These are phyloP conservation scores for Massarina eburnea DNA, from an alignment of 2,329 filamentous ascomycete genomes.

Conservation along the genomic window DNA sequence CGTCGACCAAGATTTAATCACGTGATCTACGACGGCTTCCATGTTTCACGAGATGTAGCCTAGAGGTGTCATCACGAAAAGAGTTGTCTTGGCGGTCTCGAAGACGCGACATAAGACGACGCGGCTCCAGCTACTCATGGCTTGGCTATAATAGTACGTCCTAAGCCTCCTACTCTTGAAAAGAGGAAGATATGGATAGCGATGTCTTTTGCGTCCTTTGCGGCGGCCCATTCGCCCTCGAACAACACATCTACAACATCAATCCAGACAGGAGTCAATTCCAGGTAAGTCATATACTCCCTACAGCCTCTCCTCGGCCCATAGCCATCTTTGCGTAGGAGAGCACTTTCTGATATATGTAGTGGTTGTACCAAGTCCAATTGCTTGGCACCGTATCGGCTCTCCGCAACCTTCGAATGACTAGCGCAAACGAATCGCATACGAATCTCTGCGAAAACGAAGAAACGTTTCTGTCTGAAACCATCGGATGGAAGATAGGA, in stretches of 20 bases:
- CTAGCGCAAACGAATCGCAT: constrained; percentile 8
- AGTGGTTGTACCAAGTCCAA: constrained; percentile 30
- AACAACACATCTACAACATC: constrained; percentile 22
- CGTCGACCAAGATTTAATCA: too few species aligned
- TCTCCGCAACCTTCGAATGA: constrained; percentile 13
- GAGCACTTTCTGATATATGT: constrained; percentile 1
- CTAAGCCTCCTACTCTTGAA: too few species aligned
- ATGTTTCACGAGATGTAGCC: too few species aligned
- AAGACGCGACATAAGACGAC: too few species aligned
- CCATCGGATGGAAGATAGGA: constrained; percentile 12
- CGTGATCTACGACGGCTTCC: too few species aligned
- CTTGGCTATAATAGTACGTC: too few species aligned
- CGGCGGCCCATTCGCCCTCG: constrained; percentile 27
- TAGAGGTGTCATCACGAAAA: too few species aligned
- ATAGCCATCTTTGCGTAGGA: neutral
- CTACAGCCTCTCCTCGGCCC: neutral
- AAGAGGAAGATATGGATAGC: constrained; percentile 20
- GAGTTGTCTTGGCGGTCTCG: too few species aligned
- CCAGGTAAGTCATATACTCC: constrained; percentile 12
- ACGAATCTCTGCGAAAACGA: constrained; percentile 11
- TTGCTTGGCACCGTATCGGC: constrained; percentile 18
- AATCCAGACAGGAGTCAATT: constrained; percentile 19
- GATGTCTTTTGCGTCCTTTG: constrained; percentile 29
- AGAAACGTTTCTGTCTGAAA: constrained; percentile 22
- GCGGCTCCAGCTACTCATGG: too few species aligned